Base-by-base conservation (phyloP, 139 green algal genomes). In the Auxenochlorella pyrenoidosa region DNA sequence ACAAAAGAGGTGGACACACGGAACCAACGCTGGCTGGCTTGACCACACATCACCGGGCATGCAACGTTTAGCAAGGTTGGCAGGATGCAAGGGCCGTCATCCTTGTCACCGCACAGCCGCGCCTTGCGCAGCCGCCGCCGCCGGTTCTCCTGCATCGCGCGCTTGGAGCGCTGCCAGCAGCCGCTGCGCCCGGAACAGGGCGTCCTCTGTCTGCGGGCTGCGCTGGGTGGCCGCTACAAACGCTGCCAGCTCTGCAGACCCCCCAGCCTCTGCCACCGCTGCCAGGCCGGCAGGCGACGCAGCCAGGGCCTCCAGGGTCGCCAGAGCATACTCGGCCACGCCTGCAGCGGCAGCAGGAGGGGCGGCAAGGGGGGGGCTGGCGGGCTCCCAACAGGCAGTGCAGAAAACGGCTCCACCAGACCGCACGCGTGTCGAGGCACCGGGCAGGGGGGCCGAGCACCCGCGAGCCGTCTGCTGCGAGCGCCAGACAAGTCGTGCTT, bases 171-270 rank as follows among this genome's bases (percentile, higher is more conserved):
- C 82, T 0, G 65, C 43, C 66, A 86, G 66, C 82, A 86, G 43
- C 34, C n/a, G 82, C 43, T 68, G 82, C 66, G 66, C 82, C 16
- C 32, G 26, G 32, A 36, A 78, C 4, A 66, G 21, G 3, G 65
- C 43, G 28, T 86, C 82, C 47, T 86, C 82, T 13, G 82, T 86
- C 36, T 18, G 16, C 5, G 44, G 82, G 22, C 43, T 79, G 43
- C 82, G 82, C 66, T 78, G 26, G 24, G 60, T 38, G n/a, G 65
- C 44, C 1, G 66, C 66, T n/a, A 86, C 19, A 32, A 68, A 86
- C 6, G 65, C 5, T 43, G 70, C 6, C n/a, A 86, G 44, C 43
- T 28, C 66, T 4, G 82, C 82, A 2, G 10, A 15, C 43, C 82
- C 82, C 15, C 66, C 82, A 0, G n/a, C 82, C 15, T 66, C 44